phyloP scores from a whole-genome alignment of 2,329 filamentous ascomycete genomes.

The Rhinocladiella mackenziei region DNA sequence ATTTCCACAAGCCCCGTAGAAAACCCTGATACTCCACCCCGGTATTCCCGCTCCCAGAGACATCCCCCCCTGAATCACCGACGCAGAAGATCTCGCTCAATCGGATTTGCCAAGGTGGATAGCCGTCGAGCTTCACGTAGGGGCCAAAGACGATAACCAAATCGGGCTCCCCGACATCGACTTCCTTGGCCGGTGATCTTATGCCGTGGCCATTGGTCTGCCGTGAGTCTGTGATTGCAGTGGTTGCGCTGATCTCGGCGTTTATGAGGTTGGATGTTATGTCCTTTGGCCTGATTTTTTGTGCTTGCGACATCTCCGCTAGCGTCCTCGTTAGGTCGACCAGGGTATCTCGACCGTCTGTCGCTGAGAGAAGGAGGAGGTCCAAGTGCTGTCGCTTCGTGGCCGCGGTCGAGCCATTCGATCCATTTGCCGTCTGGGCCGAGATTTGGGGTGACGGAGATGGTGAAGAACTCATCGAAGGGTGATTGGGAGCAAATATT shows the following conservation, averaged over 20 bases:
- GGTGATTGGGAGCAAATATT: slow-evolving; percentile 65
- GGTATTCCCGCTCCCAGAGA: slow-evolving; percentile 28
- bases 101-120: slow-evolving; percentile 93
- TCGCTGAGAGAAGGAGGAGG: slow-evolving; percentile 76
- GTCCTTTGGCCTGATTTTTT: slow-evolving; percentile 74
- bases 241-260: slow-evolving; percentile 69
- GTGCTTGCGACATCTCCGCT: slow-evolving; percentile 87
- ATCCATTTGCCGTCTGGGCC: slow-evolving; percentile 25
- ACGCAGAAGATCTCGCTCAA: slow-evolving; percentile 86
- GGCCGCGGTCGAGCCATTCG: slow-evolving; percentile 4
- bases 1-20: slow-evolving; percentile 76
- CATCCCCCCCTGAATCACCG: slow-evolving; percentile 39
- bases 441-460: slow-evolving; percentile 14
- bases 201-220: background rate
- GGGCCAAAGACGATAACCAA: slow-evolving; percentile 83
- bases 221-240: slow-evolving; percentile 20
- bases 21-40: slow-evolving; percentile 90
- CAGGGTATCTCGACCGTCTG: slow-evolving; percentile 87
- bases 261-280: slow-evolving; percentile 84
- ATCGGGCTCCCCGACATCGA: slow-evolving; percentile 61
- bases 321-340: slow-evolving; percentile 94
- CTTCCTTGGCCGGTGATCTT: slow-evolving; percentile 16
- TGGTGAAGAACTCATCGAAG: slow-evolving; percentile 17
- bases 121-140: slow-evolving; percentile 77
- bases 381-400: slow-evolving; percentile 42